Base-by-base conservation (phyloP, 139 green algal species). In the Penium margaritaceum region DNA sequence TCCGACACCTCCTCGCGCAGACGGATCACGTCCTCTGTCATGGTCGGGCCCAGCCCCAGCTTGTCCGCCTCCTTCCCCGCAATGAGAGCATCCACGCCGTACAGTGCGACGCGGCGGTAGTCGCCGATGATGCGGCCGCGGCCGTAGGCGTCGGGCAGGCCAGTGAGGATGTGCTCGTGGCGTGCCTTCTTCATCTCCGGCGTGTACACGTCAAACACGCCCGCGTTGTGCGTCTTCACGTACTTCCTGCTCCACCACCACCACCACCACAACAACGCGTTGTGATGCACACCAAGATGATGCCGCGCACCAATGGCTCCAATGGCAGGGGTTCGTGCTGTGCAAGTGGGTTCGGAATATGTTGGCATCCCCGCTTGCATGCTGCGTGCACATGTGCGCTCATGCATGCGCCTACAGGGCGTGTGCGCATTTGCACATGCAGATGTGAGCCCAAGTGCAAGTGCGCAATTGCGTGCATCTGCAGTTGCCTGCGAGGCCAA, bases 91-190 rank as follows among this genome's bases (percentile, higher is more conserved):
- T 68, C 84, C 32, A 87, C 79, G 35, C 88, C 88, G 73, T 90
- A 92, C 70, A 92, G 83, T 15, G 88, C 81, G 41, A 90, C 86
- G 38, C 88, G 84, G n/a, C 84, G 67, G 81, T 92, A 92, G 84
- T 92, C 88, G 27, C 88, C 88, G 71, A 92, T 91, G 72, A 92
- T 90, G 69, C 88, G 86, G 24, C 88, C 85, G 53, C 86, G 84
- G 27, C 85, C 84, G 73, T 90, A 89, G 67, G 78, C 87, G 55
- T 92, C 88, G 27, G 88, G 88, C 67, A 92, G 82, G 51, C 88
- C 88, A 3, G 87, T 88, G 15, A 92, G 79, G 77, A 91, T 87
- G 78, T 84, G 83, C 30, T 60, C 79, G 77, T 85, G 86, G 66
- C 88, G 84, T 14, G 84, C 85, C 1, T 35, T 39, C 46, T 84